phyloP scores from a whole-genome alignment of 2,329 filamentous ascomycete species.

The Colletotrichum agaves region DNA sequence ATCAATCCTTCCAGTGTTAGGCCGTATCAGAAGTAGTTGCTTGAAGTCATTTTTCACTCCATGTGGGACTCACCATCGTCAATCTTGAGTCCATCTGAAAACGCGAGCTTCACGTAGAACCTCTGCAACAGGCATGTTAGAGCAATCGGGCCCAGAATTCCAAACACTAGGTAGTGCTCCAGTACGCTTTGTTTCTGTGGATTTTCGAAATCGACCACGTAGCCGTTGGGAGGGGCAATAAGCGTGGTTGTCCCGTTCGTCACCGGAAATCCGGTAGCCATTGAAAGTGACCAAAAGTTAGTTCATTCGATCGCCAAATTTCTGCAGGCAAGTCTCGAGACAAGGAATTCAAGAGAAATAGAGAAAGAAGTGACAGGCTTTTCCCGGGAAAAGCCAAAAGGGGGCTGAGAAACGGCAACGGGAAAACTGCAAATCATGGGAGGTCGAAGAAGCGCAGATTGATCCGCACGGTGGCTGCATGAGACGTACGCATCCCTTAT shows the following conservation, averaged over 20 bases:
- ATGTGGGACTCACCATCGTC: constrained; percentile 34
- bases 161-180: constrained; percentile 44
- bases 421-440: neutral
- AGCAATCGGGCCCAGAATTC: constrained; percentile 41
- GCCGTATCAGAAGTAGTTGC: neutral
- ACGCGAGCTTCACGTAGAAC: constrained; percentile 40
- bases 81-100: constrained; percentile 34
- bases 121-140: constrained; percentile 43
- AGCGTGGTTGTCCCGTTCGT: constrained; percentile 43
- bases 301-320: too few relatives aligned
- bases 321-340: neutral
- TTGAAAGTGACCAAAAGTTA: neutral
- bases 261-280: constrained; percentile 37
- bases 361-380: neutral
- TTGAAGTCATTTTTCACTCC: neutral
- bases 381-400: neutral
- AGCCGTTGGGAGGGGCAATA: constrained; percentile 44
- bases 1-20: neutral
- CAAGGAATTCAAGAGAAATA: neutral
- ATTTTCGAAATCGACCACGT: constrained; percentile 48
- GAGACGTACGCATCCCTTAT: neutral
- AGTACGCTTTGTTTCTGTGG: constrained; percentile 42
- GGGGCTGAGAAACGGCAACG: neutral
- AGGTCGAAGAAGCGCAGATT: neutral
- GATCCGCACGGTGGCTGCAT: neutral